phyloP scores from a whole-genome alignment of 2,329 filamentous ascomycete species.

The Botryosphaeria dothidea region DNA sequence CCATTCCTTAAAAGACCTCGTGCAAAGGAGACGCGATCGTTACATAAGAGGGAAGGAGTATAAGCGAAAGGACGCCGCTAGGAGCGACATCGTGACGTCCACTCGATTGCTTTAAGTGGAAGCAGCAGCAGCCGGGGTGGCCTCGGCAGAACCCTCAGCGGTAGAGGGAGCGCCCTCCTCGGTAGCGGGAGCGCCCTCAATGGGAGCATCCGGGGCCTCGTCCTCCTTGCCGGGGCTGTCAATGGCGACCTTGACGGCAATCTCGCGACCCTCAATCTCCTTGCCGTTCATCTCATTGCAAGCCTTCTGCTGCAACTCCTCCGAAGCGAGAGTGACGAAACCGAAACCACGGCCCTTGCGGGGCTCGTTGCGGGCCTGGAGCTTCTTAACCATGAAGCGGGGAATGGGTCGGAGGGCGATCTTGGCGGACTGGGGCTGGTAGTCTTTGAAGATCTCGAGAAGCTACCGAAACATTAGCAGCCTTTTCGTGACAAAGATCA shows the following conservation, averaged over 20 bases:
- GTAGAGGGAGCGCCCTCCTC: slow-evolving; percentile 24
- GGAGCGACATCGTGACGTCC: neutral
- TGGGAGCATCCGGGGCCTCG: slow-evolving; percentile 58
- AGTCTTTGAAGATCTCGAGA: slow-evolving; percentile 93
- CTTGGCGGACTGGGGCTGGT: slow-evolving; percentile 92
- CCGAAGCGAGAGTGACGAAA: slow-evolving; percentile 92
- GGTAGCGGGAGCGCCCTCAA: slow-evolving; percentile 42
- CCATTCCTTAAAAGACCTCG: slow-evolving; percentile 19
- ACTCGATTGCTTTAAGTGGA: neutral
- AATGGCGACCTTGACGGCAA: slow-evolving; percentile 99
- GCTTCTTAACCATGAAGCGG: slow-evolving; percentile 99
- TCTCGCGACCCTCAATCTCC: slow-evolving; percentile 97
- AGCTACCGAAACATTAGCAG: slow-evolving; percentile 61
- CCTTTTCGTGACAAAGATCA: neutral
- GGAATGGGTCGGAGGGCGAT: slow-evolving; percentile 98
- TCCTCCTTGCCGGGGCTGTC: slow-evolving; percentile 99
- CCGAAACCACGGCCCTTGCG: slow-evolving; percentile 99
- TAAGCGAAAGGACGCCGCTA: slow-evolving; percentile 11
- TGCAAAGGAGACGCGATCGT: slow-evolving; percentile 16
- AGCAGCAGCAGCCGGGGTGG: slow-evolving; percentile 19
- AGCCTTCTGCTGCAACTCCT: slow-evolving; percentile 97
- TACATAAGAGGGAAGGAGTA: slow-evolving; percentile 9
- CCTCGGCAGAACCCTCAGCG: slow-evolving; percentile 20
- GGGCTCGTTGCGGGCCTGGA: slow-evolving; percentile 94
- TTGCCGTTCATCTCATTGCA: slow-evolving; percentile 99